A percentile compares a stretch with the other conserved stretches of the same genome.
These are phyloP conservation scores for Fusarium goolgardi DNA, from an alignment of 2,329 filamentous ascomycete species.

Conservation along the genomic window DNA sequence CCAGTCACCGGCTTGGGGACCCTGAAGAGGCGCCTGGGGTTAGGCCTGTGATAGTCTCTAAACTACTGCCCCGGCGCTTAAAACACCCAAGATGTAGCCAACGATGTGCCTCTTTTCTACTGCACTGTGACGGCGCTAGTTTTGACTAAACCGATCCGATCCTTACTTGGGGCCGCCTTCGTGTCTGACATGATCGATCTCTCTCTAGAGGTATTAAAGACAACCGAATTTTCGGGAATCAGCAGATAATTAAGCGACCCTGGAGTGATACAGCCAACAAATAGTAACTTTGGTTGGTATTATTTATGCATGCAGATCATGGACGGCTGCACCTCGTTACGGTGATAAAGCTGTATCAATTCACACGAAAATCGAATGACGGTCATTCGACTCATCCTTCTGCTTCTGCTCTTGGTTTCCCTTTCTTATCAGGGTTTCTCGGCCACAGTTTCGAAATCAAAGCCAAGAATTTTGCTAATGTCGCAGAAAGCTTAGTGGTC, in stretches of 20 bases:
- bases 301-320: constrained; percentile 8
- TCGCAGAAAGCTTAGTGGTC: constrained; percentile 31
- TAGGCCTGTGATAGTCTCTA: constrained; percentile 8
- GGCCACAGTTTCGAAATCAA: constrained; percentile 15
- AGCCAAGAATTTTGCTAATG: constrained; percentile 32
- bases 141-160: constrained; percentile 19
- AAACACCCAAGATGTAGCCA: constrained; percentile 31
- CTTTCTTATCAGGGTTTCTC: not conserved
- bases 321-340: constrained; percentile 29
- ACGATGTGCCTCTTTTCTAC: constrained; percentile 33
- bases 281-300: not conserved
- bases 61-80: constrained; percentile 40
- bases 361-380: constrained; percentile 35
- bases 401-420: not conserved
- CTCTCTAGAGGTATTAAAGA: not conserved
- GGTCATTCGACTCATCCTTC: constrained; percentile 29
- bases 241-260: constrained; percentile 17
- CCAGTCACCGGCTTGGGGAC: constrained; percentile 12
- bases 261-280: constrained; percentile 1
- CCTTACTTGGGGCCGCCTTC: not conserved
- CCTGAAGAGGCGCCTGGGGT: constrained; percentile 30
- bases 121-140: constrained; percentile 48
- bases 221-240: constrained; percentile 22
- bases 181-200: constrained; percentile 8
- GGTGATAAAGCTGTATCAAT: constrained; percentile 16